These are phyloP conservation scores for Thelonectria rubi DNA, from an alignment of 2,329 filamentous ascomycete genomes.

Conservation along the genomic window DNA sequence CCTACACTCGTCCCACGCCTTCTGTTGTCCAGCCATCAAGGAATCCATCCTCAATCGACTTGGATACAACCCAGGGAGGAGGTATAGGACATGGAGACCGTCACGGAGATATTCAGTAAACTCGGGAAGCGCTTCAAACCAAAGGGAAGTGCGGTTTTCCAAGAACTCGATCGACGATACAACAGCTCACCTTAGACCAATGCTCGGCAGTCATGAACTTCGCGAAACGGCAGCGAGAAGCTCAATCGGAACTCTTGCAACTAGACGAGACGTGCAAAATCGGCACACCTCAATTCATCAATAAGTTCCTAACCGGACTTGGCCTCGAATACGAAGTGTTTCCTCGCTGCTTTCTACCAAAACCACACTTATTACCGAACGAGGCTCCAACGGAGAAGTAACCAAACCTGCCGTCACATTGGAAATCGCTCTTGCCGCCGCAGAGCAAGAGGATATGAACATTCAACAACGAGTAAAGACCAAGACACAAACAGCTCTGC, in stretches of 20 bases:
- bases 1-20: not conserved
- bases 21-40: slow-evolving; percentile 5
- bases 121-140: slow-evolving; percentile 2
- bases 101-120: not conserved
- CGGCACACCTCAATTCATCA: slow-evolving; percentile 3
- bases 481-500: slow-evolving; percentile 4
- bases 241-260: slow-evolving; percentile 5
- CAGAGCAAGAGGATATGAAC: slow-evolving; percentile 7
- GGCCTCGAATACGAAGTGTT: not conserved
- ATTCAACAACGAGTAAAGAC: not conserved
- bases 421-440: not conserved
- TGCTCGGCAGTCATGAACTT: not conserved
- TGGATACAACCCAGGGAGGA: not conserved
- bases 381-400: not conserved
- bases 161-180: slow-evolving; percentile 6
- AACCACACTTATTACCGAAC: too few relatives aligned
- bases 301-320: slow-evolving; percentile 7
- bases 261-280: slow-evolving; percentile 3
- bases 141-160: slow-evolving; percentile 5
- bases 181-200: not conserved
- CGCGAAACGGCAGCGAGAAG: not conserved
- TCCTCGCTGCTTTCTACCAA: too few relatives aligned
- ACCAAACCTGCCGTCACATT: slow-evolving; percentile 2
- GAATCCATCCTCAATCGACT: slow-evolving; percentile 3
- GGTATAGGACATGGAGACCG: not conserved